Evolutionary conservation across 1,284 basidiomycete genomes (phyloP).

Genomic region (Malassezia vespertilionis): DNA sequence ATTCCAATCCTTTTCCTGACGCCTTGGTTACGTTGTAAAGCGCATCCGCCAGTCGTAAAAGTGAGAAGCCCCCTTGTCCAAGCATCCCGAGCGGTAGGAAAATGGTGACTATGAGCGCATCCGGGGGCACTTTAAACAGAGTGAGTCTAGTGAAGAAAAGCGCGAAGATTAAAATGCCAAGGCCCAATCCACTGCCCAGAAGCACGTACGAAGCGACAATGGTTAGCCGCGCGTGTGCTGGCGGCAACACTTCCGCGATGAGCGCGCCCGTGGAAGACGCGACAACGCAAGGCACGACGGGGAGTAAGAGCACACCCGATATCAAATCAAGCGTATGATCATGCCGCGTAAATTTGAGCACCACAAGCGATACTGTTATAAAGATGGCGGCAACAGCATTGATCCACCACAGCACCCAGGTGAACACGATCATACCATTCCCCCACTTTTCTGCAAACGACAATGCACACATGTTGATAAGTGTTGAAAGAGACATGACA

Average conservation of each 20-base stretch:
- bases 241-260: slow-evolving; percentile 53
- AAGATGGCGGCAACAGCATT: slow-evolving; percentile 56
- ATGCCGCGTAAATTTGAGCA: slow-evolving; percentile 60
- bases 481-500: slow-evolving; percentile 61
- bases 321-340: slow-evolving; percentile 52
- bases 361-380: slow-evolving; percentile 58
- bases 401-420: slow-evolving; percentile 67
- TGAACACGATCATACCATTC: slow-evolving; percentile 53
- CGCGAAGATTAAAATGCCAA: slow-evolving; percentile 52
- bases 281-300: slow-evolving; percentile 62
- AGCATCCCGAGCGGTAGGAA: slow-evolving; percentile 56
- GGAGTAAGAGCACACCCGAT: slow-evolving; percentile 52
- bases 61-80: slow-evolving; percentile 57
- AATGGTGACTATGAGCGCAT: slow-evolving; percentile 54
- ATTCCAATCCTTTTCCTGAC: slow-evolving; percentile 14
- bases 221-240: slow-evolving; percentile 53
- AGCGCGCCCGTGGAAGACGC: slow-evolving; percentile 58
- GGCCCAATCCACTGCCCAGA: slow-evolving; percentile 50
- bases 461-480: slow-evolving; percentile 55
- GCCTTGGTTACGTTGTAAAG: slow-evolving; percentile 17
- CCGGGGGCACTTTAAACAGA: slow-evolving; percentile 48
- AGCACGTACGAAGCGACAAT: slow-evolving; percentile 51
- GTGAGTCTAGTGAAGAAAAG: slow-evolving; percentile 54
- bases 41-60: slow-evolving; percentile 50
- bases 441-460: slow-evolving; percentile 51